phyloP scores from a whole-genome alignment of 306 rosid species.

The Argentina anserina region DNA sequence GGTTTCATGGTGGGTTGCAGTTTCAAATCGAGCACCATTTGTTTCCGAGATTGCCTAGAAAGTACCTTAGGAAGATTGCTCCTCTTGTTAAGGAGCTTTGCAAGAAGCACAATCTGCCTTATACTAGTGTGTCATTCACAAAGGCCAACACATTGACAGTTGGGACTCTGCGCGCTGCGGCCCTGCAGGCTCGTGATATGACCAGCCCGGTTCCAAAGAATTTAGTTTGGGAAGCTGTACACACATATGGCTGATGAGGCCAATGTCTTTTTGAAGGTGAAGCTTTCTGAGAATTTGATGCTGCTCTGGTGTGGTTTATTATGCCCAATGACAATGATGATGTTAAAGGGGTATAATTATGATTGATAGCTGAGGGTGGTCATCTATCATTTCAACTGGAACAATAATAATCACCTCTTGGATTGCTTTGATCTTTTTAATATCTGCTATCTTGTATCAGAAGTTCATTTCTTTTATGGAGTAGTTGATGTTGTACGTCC shows the following conservation, averaged over 20 bases:
- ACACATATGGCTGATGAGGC: constrained; percentile 55
- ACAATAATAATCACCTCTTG: constrained; percentile 27
- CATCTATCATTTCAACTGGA: constrained; percentile 32
- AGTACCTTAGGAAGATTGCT: constrained; percentile 48
- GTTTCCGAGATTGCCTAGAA: constrained; percentile 55
- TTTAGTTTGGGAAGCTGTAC: constrained; percentile 73
- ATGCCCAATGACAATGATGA: not conserved
- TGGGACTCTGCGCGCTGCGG: constrained; percentile 46
- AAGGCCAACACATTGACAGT: constrained; percentile 56
- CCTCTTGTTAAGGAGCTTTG: constrained; percentile 65
- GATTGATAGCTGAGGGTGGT: constrained; percentile 29
- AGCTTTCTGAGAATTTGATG: constrained; percentile 32
- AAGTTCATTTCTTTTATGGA: constrained; percentile 16
- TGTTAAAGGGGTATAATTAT: constrained; percentile 8
- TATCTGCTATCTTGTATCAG: constrained; percentile 17
- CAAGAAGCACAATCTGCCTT: constrained; percentile 62
- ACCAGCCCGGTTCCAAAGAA: constrained; percentile 50
- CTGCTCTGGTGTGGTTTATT: constrained; percentile 23
- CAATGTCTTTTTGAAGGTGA: not conserved
- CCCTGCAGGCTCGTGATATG: constrained; percentile 67
- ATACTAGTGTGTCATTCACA: constrained; percentile 53
- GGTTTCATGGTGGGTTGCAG: constrained; percentile 86
- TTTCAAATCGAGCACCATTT: constrained; percentile 80
- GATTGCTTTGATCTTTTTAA: constrained; percentile 25
- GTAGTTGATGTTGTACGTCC: constrained; percentile 26